Conservation (phyloP, 2,329 filamentous ascomycete genomes). For the Fusarium sp. region DNA sequence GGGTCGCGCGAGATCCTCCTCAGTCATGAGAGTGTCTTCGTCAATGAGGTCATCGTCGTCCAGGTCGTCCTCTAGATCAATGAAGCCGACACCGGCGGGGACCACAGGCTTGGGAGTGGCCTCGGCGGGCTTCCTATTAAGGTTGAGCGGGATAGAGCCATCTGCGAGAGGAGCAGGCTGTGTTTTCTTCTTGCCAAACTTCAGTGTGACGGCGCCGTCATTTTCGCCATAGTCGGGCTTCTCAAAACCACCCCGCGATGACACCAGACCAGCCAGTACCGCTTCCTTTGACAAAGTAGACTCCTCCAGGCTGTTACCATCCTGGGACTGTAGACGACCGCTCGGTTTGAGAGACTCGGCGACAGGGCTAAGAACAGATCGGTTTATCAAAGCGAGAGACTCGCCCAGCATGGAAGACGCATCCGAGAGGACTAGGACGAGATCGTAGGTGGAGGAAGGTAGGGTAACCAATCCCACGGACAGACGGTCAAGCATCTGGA, state of each 20-base stretch:
- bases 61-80: conserved; percentile 73
- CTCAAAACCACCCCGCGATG: conserved; percentile 72
- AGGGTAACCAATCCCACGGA: conserved; percentile 83
- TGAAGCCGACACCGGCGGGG: conserved; percentile 73
- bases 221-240: conserved; percentile 75
- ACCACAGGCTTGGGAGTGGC: conserved; percentile 54
- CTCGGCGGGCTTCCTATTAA: conserved; percentile 57
- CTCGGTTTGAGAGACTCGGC: conserved; percentile 77
- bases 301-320: conserved; percentile 67
- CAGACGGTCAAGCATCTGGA: conserved; percentile 98
- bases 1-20: conserved; percentile 82
- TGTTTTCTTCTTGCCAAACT: conserved; percentile 53
- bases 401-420: conserved; percentile 75
- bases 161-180: conserved; percentile 30
- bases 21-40: conserved; percentile 86
- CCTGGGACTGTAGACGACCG: conserved; percentile 75
- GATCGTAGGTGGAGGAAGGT: conserved; percentile 81
- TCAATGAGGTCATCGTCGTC: conserved; percentile 89
- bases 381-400: conserved; percentile 70
- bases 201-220: conserved; percentile 66
- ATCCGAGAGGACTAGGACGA: conserved; percentile 85
- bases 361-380: conserved; percentile 75
- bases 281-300: conserved; percentile 70
- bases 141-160: conserved; percentile 47
- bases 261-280: conserved; percentile 82